Conservation (phyloP, 2,329 filamentous ascomycete genomes). For the Talaromyces atroroseus region DNA sequence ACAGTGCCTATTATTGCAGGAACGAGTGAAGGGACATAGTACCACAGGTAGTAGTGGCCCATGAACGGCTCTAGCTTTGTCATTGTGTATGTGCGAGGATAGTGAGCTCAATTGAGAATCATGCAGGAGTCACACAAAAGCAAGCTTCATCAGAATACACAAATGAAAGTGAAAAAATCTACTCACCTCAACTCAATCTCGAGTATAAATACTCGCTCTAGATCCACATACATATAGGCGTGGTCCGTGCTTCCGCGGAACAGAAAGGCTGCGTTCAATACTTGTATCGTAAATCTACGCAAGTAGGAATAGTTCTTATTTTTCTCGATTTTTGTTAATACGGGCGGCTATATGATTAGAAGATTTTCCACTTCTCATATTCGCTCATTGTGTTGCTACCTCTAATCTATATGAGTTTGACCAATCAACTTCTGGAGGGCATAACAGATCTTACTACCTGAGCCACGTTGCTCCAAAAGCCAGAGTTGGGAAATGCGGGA, state of each 20-base stretch:
- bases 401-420: too few relatives aligned
- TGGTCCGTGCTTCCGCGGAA: background rate
- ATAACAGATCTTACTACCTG: too few relatives aligned
- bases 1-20: conserved; percentile 43
- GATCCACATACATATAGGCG: background rate
- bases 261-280: background rate
- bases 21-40: conserved; percentile 41
- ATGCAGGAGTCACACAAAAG: background rate
- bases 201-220: background rate
- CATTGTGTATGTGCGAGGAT: background rate
- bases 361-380: too few relatives aligned
- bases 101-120: too few relatives aligned
- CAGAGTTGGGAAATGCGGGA: too few relatives aligned
- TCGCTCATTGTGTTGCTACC: too few relatives aligned
- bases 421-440: too few relatives aligned
- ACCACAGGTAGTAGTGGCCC: conserved; percentile 19
- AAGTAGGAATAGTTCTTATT: too few relatives aligned
- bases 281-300: too few relatives aligned
- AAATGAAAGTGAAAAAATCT: background rate
- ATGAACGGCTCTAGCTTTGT: background rate
- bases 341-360: too few relatives aligned
- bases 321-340: too few relatives aligned
- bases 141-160: background rate
- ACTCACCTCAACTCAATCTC: background rate
- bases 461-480: too few relatives aligned